A percentile compares a stretch with the other conserved stretches of the same genome.
Evolutionary conservation across 768 basidiomycete species (phyloP).

Genomic region (Calocera cornea): DNA sequence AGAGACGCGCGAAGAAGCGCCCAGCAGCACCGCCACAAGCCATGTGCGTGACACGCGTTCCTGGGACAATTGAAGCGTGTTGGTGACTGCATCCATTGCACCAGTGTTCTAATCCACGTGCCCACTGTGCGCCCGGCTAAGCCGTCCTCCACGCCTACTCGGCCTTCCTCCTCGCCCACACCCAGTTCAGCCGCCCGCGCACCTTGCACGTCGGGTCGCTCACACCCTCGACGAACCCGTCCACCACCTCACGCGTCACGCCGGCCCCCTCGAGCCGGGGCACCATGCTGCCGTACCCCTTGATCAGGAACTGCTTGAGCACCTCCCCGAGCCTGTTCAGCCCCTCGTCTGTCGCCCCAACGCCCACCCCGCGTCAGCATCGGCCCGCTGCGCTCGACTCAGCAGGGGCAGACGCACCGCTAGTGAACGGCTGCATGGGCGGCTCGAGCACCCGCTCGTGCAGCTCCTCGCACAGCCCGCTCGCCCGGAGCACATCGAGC

Average conservation of each 20-base stretch:
- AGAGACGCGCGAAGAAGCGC: too few species aligned
- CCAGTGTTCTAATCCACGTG: background rate
- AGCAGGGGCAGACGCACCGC: background rate
- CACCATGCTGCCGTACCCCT: background rate
- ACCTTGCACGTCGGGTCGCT: background rate
- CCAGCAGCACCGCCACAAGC: too few species aligned
- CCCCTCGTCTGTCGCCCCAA: background rate
- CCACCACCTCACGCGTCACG: background rate
- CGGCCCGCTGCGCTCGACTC: background rate
- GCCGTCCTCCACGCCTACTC: background rate
- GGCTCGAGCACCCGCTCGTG: background rate
- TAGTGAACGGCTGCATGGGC: background rate
- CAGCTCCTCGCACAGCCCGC: background rate
- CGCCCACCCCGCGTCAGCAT: background rate
- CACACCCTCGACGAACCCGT: background rate
- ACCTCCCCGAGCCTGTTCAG: background rate
- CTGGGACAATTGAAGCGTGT: too few species aligned
- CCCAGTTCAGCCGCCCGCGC: background rate
- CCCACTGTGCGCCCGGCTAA: background rate
- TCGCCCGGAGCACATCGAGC: background rate
- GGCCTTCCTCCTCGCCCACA: background rate
- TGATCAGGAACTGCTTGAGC: constrained; percentile 1
- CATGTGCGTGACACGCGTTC: too few species aligned
- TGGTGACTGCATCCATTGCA: too few species aligned
- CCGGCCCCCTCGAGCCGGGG: background rate